Base-by-base conservation (phyloP, 23 red algal genomes). In the Cyanidium caldarium region DNA sequence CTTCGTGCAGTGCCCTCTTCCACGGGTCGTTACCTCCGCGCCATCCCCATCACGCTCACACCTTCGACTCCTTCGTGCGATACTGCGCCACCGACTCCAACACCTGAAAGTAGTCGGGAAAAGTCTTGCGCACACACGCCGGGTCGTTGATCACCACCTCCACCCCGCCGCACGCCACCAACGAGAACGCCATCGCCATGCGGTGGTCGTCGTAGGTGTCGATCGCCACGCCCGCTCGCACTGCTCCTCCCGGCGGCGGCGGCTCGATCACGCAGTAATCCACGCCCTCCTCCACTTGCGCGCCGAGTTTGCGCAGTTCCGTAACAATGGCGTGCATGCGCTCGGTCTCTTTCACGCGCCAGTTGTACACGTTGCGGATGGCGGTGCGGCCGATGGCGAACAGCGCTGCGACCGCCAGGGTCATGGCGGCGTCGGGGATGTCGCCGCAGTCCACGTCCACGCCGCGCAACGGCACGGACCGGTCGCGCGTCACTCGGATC, bases 301-400 rank as follows among this genome's bases (percentile, higher is more conserved):
- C 92, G 56, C 92, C 92, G 36, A 98, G 76, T 58, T 98, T 98
- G 36, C 80, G 56, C 67, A 88, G 75, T 46, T 98, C 92, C 20
- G 80, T 98, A 0, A 86, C 79, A 57, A 98, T 98, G 13, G 92
- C 92, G 36, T 85, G 84, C 81, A 98, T 88, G 15, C 92, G 80
- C 43, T 98, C 92, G 0, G 92, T 98, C 73, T 98, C 92, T 70
- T 98, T 98, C 33, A 98, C 92, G 16, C 92, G 77, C 92, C 92
- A 98, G 72, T 85, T 89, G 73, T 85, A 83, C 16, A 98, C 83
- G 66, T 98, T 88, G 2, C 83, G 81, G 46, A 98, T 85, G 20
- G 67, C 66, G 0, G 83, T 98, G 39, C 38, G 65, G 21, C 92
- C 92, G 40, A 84, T 51, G 16, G 92, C 83, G 38, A 98, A 98